Base-by-base conservation (phyloP, 495 filamentous ascomycete species). In the Neurospora sp. region DNA sequence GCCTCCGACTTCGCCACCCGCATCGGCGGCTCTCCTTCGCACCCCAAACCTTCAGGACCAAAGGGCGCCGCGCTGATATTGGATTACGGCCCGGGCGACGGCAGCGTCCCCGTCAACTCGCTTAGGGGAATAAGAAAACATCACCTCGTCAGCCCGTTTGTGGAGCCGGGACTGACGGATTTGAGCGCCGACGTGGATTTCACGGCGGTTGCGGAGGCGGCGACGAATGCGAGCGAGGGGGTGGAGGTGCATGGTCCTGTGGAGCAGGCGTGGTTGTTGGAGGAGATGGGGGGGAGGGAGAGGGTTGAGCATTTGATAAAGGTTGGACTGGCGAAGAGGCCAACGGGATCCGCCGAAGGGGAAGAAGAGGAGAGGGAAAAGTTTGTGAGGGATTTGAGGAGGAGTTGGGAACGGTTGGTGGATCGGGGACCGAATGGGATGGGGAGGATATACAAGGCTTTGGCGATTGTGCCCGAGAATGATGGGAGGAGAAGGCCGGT, bases 211-310 rank as follows among this genome's bases (percentile, higher is more conserved):
- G 94, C 92, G 4, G 95, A 98, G 81, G 85, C 92, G 2, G 95
- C 94, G 4, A 81, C 92, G 20, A 82, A 85, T 38, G 90, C 92
- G 0, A 92, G 89, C 73, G 87, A 90, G 8, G 91, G 89, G 3
- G 90, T 98, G 18, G 96, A 98, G 80, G 92, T 97, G 16, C 94
- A 98, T 80, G 96, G 96, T 0, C 96, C 96, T 5, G 90, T 98
- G 4, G 90, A 94, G 76, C 96, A 99, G 81, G 94, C 88, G 0
- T 81, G 83, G 31, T 99, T 94, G 81, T 82, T 99, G 71, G 81
- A 85, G 71, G 83, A 85, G 2, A 90, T 98, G 91, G 96, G 96
- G 0, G 93, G 95, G 68, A 82, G 81, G 68, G 91, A 96, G 83
- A 87, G 96, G 46, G 93, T 90, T 73, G 86, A 90, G 77, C 85